A percentile compares a stretch with the other conserved stretches of the same genome.
These are phyloP conservation scores for Rasamsonia emersonii DNA, from an alignment of 2,329 filamentous ascomycete genomes.

Conservation along the genomic window DNA sequence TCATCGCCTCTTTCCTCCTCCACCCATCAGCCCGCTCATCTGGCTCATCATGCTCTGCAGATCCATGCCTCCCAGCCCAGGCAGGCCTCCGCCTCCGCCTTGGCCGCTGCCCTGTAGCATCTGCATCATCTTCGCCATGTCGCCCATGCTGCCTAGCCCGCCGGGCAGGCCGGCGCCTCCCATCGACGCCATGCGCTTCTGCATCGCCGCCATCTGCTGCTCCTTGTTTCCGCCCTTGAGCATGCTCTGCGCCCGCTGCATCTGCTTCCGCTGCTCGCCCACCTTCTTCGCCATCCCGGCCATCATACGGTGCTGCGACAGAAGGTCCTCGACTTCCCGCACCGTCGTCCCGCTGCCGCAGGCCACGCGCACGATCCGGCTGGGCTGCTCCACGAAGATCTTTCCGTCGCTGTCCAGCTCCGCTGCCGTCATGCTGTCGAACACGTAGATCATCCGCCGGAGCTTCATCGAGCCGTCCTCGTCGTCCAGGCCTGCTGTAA, in stretches of 20 bases:
- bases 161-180: constrained; percentile 61
- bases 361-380: constrained; percentile 85
- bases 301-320: constrained; percentile 99
- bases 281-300: constrained; percentile 98
- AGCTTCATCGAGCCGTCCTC: constrained; percentile 90
- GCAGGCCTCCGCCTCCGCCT: constrained; percentile 60
- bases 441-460: constrained; percentile 98
- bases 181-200: constrained; percentile 90
- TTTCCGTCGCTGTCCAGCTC: constrained; percentile 95
- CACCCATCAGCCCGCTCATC: constrained; percentile 57
- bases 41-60: constrained; percentile 69
- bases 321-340: constrained; percentile 84
- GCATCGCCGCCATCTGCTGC: constrained; percentile 93
- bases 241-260: constrained; percentile 84
- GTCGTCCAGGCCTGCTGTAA: constrained; percentile 96
- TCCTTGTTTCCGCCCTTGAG: constrained; percentile 87
- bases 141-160: constrained; percentile 57
- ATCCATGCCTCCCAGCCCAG: constrained; percentile 47
- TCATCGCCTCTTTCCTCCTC: constrained; percentile 20
- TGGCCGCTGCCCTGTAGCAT: constrained; percentile 78
- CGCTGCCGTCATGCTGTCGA: constrained; percentile 94
- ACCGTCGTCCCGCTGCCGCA: constrained; percentile 85
- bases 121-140: constrained; percentile 93
- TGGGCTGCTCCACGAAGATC: constrained; percentile 84
- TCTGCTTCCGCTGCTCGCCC: constrained; percentile 95